Percentiles rank a stretch among this genome's conserved stretches.
phyloP scores from a whole-genome alignment of 805 yeast genomes.

The Barnettozyma wickerhamii region DNA sequence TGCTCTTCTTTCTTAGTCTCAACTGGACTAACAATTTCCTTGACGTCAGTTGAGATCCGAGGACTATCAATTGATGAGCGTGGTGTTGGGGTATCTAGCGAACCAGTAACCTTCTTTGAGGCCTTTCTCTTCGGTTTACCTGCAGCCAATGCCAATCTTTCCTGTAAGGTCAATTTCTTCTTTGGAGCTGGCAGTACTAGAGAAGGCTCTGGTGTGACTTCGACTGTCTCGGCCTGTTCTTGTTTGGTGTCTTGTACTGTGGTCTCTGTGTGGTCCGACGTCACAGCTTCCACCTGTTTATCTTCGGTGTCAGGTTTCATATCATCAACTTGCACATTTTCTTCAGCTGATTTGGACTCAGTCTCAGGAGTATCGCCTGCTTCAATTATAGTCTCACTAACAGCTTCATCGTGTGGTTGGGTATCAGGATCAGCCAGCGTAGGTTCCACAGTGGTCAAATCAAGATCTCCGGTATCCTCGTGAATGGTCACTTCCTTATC shows the following conservation, averaged over 20 bases:
- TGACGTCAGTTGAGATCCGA: slow-evolving; percentile 1
- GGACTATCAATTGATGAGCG: slow-evolving; percentile 8
- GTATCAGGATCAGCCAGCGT: too few species aligned
- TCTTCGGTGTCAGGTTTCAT: background rate
- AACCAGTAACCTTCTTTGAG: slow-evolving; percentile 6
- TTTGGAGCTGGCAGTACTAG: slow-evolving; percentile 29
- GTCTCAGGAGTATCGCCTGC: background rate
- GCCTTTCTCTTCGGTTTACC: slow-evolving; percentile 26
- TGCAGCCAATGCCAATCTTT: slow-evolving; percentile 81
- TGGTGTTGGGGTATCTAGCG: background rate
- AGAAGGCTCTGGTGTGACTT: slow-evolving; percentile 1
- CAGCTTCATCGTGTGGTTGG: too few species aligned
- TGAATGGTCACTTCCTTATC: too few species aligned
- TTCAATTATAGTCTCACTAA: too few species aligned
- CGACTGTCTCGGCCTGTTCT: background rate
- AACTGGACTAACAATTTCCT: background rate
- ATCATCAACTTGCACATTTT: too few species aligned
- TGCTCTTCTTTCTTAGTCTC: background rate
- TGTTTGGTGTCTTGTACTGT: background rate
- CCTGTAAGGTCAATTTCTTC: slow-evolving; percentile 75
- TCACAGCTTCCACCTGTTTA: background rate
- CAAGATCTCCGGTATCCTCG: too few species aligned
- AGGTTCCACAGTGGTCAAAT: too few species aligned
- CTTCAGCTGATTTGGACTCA: too few species aligned
- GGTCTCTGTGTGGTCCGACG: background rate